A percentile compares a stretch with the other conserved stretches of the same genome.
These are phyloP conservation scores for Fusarium verrucosum DNA, from an alignment of 2,329 filamentous ascomycete genomes.

Conservation along the genomic window DNA sequence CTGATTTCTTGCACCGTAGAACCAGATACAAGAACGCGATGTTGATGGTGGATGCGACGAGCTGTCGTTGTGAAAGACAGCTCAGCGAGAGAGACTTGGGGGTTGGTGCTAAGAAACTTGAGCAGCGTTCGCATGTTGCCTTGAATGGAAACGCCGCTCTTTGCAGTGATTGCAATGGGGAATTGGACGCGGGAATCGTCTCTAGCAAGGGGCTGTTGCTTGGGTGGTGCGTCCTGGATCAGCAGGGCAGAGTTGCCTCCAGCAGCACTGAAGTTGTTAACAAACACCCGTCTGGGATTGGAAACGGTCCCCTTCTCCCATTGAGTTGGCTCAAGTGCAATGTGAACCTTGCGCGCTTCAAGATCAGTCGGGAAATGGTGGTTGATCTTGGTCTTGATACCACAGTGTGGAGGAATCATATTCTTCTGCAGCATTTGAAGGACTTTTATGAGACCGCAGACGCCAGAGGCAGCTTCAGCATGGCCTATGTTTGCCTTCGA, in stretches of 20 bases:
- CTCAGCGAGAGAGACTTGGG: conserved; percentile 53
- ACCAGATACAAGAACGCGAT: conserved; percentile 54
- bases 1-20: background rate
- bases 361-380: conserved; percentile 55
- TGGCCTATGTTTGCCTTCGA: conserved; percentile 74
- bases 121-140: conserved; percentile 20
- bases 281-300: conserved; percentile 58
- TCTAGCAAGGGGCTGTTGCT: conserved; percentile 47
- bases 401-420: conserved; percentile 61
- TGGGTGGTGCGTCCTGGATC: conserved; percentile 62
- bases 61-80: conserved; percentile 57
- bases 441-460: conserved; percentile 63
- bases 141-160: conserved; percentile 13
- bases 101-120: conserved; percentile 36
- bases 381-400: conserved; percentile 62
- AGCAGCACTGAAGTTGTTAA: conserved; percentile 77
- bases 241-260: conserved; percentile 76
- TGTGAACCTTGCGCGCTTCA: conserved; percentile 55
- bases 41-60: conserved; percentile 48
- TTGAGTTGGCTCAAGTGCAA: conserved; percentile 62
- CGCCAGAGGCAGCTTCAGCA: conserved; percentile 68
- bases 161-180: conserved; percentile 20
- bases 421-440: conserved; percentile 60
- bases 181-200: conserved; percentile 49
- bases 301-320: conserved; percentile 52